Evolutionary conservation across 441 rosid species (phyloP), one percentile per base, ranked within the genome.

Genomic region (Aleurites moluccanus): DNA sequence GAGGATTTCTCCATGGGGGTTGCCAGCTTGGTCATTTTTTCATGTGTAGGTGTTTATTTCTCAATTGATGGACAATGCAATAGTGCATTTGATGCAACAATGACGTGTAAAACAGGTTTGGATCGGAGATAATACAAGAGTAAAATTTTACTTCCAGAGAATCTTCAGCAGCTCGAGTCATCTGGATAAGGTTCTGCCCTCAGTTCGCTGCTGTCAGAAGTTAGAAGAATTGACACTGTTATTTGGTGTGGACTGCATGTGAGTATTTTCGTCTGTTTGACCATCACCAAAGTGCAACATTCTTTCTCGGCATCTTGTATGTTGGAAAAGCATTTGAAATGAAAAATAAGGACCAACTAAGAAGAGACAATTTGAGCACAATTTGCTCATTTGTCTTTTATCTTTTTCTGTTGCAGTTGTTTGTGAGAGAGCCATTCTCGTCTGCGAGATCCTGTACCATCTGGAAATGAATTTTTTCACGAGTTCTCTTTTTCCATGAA

Each of bases 61-160:
- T 56, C 6, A 21, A 5, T 68, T 60, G 67, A 60, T 33, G 4
- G 18, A 18, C 16, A 13, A 14, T 69, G 28, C 13, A 21, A 68
- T 47, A 59, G 44, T 61, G 53, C 27, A 69, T 15, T 69, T 35
- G 67, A 49, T 69, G 63, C 40, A 27, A 20, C 28, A 69, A 27
- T 20, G 57, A 45, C 40, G 20, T 47, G 14, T 60, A 50, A n/a
- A 50, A 52, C 83, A 81, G 82, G 80, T 73, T 79, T 81, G 61
- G 77, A 80, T 77, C 45, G 74, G 62, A 78, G 81, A 79, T 84
- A 72, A 67, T 72, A 49, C n/a, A 28, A 57, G 55, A 68, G 18
- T 76, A 15, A 28, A 47, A 14, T 35, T 52, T 18, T 61, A 15
- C n/a, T 38, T 66, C 14, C 42, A 23, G 65, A n/a, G n/a, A 76